Evolutionary conservation across 192 early-diverging fungal species (phyloP), one percentile per base, ranked within the genome.

Genomic region (Rhizophlyctis rosea): DNA sequence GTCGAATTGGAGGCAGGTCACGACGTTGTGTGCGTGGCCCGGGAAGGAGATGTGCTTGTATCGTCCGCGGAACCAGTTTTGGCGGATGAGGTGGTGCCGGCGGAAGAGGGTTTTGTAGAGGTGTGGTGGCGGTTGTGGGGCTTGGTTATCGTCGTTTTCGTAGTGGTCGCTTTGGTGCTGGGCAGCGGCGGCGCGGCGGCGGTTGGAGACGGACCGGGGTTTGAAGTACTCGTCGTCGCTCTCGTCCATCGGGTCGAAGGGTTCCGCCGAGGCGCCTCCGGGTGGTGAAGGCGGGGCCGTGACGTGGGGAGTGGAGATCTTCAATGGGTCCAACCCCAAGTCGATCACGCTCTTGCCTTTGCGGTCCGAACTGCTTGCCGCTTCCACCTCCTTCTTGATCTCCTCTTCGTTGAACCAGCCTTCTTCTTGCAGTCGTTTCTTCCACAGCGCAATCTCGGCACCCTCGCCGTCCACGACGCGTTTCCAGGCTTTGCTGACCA

Each of bases 1-100:
- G 67, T 98, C 96, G 77, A 96, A 94, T 68, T 97, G 94, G 33
- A 99, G 73, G 61, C 94, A 97, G 13, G 97, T 98, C 4, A 97
- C 96, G 0, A 97, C 93, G 62, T 86, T 79, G 35, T 82, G 81
- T 25, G 80, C 84, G 64, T 95, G 90, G 24, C 93, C 91, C 23
- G 80, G 78, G 65, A 99, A 96, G 33, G 83, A 86, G 24, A 87
- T 85, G 33, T 90, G 87, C 66, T 84, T 82, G 70, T 83, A 86
- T 21, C 77, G 65, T 25, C 90, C 91, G 34, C 80, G 79, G 18
- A 81, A 67, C 96, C 94, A 99, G 71, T 93, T 93, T 59, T 86
- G 86, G 39, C 89, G 81, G 28, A 94, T 82, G 47, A 82, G 74
- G 75, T 92, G 86, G 73, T 90, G 87, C 49, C 86, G 77, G 48